Percentiles rank a stretch among this genome's conserved stretches.
Conservation (phyloP, 148 eudicot species). For the Persicaria maculosa region DNA sequence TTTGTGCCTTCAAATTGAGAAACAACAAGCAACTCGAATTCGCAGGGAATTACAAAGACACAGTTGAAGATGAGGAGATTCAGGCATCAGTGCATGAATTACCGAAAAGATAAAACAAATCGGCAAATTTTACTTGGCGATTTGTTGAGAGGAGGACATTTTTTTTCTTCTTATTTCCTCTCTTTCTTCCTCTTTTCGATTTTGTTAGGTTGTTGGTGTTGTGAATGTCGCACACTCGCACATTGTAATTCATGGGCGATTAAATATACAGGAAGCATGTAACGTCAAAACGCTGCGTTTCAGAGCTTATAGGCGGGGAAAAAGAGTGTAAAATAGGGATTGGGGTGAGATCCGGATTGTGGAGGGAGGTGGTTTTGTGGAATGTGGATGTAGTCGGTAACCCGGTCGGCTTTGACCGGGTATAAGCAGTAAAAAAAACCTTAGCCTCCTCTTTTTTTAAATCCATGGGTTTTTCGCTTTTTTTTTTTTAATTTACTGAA, state of each 20-base stretch:
- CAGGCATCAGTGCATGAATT: constrained; percentile 2
- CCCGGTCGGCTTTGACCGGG: background rate
- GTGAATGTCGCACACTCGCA: constrained; percentile 11
- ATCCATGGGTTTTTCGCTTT: no score
- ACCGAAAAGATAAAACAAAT: background rate
- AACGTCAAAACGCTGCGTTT: constrained; percentile 11
- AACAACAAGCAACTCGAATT: constrained; percentile 8
- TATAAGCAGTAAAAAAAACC: background rate
- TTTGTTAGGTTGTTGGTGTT: constrained; percentile 13
- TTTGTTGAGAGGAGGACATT: background rate
- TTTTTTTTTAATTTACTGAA: no score
- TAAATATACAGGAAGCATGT: background rate
- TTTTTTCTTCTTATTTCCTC: background rate
- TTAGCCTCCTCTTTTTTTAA: background rate
- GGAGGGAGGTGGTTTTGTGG: background rate
- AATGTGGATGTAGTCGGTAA: background rate
- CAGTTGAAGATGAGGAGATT: constrained; percentile 6
- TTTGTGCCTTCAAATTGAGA: constrained; percentile 2
- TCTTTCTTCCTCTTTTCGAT: constrained; percentile 9
- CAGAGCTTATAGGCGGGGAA: constrained; percentile 5
- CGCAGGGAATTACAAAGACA: background rate
- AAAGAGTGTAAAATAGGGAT: constrained; percentile 7
- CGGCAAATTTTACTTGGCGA: background rate
- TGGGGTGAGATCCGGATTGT: constrained; percentile 6
- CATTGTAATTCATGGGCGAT: background rate